Conservation (phyloP, 352 stramenopile genomes). For the Pythium aphanidermatum region DNA sequence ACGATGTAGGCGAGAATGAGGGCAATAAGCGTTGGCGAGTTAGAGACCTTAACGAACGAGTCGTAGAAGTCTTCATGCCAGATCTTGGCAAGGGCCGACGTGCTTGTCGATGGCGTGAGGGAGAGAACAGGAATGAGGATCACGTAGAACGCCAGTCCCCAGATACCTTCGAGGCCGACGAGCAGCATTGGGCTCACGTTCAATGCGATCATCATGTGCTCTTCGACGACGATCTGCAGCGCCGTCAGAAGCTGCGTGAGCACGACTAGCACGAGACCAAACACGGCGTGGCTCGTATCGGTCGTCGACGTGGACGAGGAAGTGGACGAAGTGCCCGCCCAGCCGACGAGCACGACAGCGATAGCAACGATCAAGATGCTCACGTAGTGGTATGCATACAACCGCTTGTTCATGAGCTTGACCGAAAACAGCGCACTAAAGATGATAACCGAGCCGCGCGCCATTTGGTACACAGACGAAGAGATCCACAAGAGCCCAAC, state of each 20-base stretch:
- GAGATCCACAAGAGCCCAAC: conserved; percentile 85
- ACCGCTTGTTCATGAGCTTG: conserved; percentile 70
- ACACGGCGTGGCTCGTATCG: conserved; percentile 43
- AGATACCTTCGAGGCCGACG: conserved; percentile 83
- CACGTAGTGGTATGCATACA: conserved; percentile 81
- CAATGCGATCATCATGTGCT: conserved; percentile 80
- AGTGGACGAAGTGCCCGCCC: conserved; percentile 29
- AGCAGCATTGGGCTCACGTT: conserved; percentile 85
- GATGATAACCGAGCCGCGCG: conserved; percentile 87
- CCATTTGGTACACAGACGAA: conserved; percentile 89
- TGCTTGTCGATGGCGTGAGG: conserved; percentile 33
- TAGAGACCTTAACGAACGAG: conserved; percentile 65
- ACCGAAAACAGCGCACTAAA: conserved; percentile 87
- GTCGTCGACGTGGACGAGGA: conserved; percentile 8
- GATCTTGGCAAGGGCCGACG: conserved; percentile 53
- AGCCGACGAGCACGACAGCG: conserved; percentile 62
- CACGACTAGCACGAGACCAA: conserved; percentile 77
- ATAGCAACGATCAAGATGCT: conserved; percentile 77
- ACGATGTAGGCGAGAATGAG: conserved; percentile 63
- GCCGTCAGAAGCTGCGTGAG: conserved; percentile 74
- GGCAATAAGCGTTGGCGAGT: conserved; percentile 51
- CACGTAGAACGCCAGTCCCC: conserved; percentile 79
- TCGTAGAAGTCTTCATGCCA: conserved; percentile 83
- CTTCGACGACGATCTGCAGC: conserved; percentile 87
- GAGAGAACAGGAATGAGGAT: conserved; percentile 63